A percentile compares a stretch with the other conserved stretches of the same genome.
Evolutionary conservation across 179 eudicot genomes (phyloP).

Genomic region (Beta lomatogona): DNA sequence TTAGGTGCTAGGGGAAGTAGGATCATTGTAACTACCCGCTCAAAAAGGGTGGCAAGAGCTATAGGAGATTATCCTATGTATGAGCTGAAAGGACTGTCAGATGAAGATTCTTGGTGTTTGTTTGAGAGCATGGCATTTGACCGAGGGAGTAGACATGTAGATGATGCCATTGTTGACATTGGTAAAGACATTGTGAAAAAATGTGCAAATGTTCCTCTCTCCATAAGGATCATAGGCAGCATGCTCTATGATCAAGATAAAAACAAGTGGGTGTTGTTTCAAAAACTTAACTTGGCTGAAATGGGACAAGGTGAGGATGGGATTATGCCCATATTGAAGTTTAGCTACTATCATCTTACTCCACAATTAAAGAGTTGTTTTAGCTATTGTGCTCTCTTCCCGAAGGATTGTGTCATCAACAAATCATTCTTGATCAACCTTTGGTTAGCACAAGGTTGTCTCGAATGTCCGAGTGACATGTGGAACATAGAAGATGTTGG

Average conservation of each 20-base stretch:
- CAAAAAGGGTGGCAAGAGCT: slow-evolving; percentile 7
- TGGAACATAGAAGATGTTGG: slow-evolving; percentile 5
- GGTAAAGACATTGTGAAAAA: slow-evolving; percentile 23
- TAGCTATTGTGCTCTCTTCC: slow-evolving; percentile 25
- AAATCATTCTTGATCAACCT: neutral
- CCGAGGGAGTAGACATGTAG: neutral
- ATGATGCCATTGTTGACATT: neutral
- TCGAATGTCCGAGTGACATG: neutral
- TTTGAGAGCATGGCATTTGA: slow-evolving; percentile 17
- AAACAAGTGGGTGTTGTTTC: slow-evolving; percentile 13
- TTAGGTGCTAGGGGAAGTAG: slow-evolving; percentile 19
- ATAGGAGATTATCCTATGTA: neutral
- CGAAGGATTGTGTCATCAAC: neutral
- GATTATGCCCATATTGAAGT: slow-evolving; percentile 14
- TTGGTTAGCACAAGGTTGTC: slow-evolving; percentile 26
- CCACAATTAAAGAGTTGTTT: slow-evolving; percentile 22
- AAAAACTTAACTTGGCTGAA: neutral
- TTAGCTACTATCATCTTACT: slow-evolving; percentile 16
- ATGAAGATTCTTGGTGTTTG: slow-evolving; percentile 17
- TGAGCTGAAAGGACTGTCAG: neutral
- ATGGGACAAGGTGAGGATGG: neutral
- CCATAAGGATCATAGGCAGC: slow-evolving; percentile 22
- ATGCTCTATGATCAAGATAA: slow-evolving; percentile 2
- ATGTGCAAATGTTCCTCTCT: slow-evolving; percentile 25
- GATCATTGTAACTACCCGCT: slow-evolving; percentile 18